These are phyloP conservation scores for Aspergillus sp. DNA, from an alignment of 2,329 filamentous ascomycete species.

Conservation along the genomic window DNA sequence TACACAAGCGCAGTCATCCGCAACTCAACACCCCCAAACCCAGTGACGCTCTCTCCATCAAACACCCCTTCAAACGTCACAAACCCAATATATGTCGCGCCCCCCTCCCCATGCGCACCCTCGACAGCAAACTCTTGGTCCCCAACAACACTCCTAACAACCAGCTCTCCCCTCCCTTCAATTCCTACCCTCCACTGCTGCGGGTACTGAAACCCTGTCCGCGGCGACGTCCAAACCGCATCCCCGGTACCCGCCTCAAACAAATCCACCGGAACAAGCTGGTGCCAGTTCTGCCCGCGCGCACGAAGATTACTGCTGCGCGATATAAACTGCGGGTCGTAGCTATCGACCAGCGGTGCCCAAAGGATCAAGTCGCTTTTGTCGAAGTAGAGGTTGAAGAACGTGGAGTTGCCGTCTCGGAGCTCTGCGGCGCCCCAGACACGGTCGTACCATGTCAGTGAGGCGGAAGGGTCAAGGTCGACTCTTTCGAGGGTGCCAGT, in stretches of 20 bases:
- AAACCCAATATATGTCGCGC: not conserved
- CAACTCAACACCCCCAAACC: not conserved
- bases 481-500: not conserved
- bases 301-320: not conserved
- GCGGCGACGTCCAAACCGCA: not conserved
- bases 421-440: not conserved
- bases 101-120: not conserved
- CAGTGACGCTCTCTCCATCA: not conserved
- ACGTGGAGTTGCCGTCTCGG: not conserved
- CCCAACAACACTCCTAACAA: not conserved
- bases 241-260: not conserved
- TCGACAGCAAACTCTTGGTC: not conserved
- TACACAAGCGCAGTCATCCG: not conserved
- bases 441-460: not conserved
- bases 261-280: not conserved
- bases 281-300: not conserved
- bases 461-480: not conserved
- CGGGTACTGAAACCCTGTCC: not conserved
- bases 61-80: not conserved
- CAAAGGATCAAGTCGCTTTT: not conserved
- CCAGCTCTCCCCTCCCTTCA: not conserved
- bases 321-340: not conserved
- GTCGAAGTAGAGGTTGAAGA: not conserved
- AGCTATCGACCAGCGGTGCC: not conserved
- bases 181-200: not conserved